phyloP scores from a whole-genome alignment of 257 asterid genomes.

The Scutellaria barbata region DNA sequence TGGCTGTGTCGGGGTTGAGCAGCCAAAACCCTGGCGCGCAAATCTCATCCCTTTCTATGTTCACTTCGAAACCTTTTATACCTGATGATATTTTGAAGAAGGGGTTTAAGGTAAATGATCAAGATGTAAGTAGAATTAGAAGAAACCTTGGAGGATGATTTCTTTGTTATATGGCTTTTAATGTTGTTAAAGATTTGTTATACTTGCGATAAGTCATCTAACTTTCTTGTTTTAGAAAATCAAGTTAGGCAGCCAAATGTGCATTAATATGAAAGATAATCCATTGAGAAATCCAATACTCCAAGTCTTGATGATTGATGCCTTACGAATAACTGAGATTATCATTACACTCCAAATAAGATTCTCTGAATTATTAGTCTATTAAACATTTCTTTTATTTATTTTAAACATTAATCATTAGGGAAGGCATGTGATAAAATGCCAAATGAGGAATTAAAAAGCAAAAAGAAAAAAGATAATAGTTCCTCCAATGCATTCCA shows the following conservation, averaged over 20 bases:
- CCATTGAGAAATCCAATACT: slow-evolving; percentile 39
- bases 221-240: slow-evolving; percentile 13
- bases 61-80: slow-evolving; percentile 35
- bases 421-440: slow-evolving; percentile 51
- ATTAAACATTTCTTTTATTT: slow-evolving; percentile 4
- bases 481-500: slow-evolving; percentile 11
- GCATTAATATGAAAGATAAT: slow-evolving; percentile 6
- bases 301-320: slow-evolving; percentile 40
- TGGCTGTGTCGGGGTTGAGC: slow-evolving; percentile 52
- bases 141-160: slow-evolving; percentile 54
- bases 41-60: slow-evolving; percentile 43
- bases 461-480: background rate
- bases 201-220: slow-evolving; percentile 4
- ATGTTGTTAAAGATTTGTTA: background rate
- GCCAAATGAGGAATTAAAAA: slow-evolving; percentile 38
- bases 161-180: background rate
- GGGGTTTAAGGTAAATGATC: slow-evolving; percentile 46
- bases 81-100: slow-evolving; percentile 51
- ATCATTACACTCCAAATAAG: slow-evolving; percentile 8
- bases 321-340: slow-evolving; percentile 18
- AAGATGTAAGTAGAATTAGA: slow-evolving; percentile 50
- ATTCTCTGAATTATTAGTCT: slow-evolving; percentile 17
- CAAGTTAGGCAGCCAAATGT: slow-evolving; percentile 26
- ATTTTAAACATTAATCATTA: background rate
- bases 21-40: slow-evolving; percentile 71